phyloP scores from a whole-genome alignment of 768 basidiomycete species.

The Sporobolomyces phaffii region DNA sequence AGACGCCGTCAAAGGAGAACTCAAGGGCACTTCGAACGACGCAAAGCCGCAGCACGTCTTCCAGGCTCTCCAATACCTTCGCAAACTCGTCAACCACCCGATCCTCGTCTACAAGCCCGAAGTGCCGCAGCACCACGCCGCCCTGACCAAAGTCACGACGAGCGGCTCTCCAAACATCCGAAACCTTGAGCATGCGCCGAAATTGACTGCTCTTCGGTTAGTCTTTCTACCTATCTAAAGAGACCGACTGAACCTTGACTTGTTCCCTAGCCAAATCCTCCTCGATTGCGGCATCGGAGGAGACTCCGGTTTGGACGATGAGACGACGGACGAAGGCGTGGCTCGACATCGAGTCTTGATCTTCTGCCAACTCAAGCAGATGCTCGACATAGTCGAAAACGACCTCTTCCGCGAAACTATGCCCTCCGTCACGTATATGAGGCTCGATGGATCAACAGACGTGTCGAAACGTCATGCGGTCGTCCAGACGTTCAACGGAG shows the following conservation, averaged over 20 bases:
- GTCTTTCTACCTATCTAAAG: too few relatives aligned
- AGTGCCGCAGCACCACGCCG: conserved; percentile 56
- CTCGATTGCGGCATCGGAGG: conserved; percentile 87
- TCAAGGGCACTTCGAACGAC: conserved; percentile 46
- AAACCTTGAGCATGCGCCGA: conserved; percentile 88
- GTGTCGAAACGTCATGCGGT: conserved; percentile 89
- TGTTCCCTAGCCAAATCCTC: conserved; percentile 90
- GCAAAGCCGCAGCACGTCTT: conserved; percentile 63
- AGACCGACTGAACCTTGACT: too few relatives aligned
- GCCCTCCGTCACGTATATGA: conserved; percentile 97
- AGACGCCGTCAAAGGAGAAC: conserved; percentile 52
- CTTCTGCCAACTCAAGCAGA: conserved; percentile 98
- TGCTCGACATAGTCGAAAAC: conserved; percentile 94
- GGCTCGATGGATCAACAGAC: conserved; percentile 88
- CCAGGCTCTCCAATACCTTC: conserved; percentile 90
- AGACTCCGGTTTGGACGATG: conserved; percentile 48
- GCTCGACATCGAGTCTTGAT: conserved; percentile 98
- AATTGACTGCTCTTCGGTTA: conserved; percentile 81
- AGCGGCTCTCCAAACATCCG: conserved; percentile 48
- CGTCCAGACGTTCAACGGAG: conserved; percentile 95
- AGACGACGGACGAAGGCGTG: conserved; percentile 52
- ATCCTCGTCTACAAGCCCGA: conserved; percentile 77
- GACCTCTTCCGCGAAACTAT: conserved; percentile 85
- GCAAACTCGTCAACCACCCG: conserved; percentile 97
- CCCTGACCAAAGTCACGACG: conserved; percentile 49